These are phyloP conservation scores for Aspergillus taichungensis DNA, from an alignment of 495 filamentous ascomycete genomes.

Conservation along the genomic window DNA sequence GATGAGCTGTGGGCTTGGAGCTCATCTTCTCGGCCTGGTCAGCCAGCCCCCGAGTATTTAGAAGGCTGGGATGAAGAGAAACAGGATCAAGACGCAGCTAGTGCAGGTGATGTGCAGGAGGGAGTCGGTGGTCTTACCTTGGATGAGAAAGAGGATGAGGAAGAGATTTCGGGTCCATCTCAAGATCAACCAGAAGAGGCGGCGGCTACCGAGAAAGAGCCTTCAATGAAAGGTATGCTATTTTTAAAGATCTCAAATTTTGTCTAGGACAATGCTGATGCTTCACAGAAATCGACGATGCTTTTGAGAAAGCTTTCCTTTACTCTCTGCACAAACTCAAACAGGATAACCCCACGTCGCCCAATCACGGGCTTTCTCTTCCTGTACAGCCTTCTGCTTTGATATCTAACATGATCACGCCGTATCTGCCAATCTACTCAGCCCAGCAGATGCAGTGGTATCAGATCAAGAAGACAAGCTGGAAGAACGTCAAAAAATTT, in stretches of 20 bases:
- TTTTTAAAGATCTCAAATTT: neutral
- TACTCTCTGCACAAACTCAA: conserved; percentile 53
- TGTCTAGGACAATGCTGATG: conserved; percentile 9
- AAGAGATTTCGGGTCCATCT: conserved; percentile 10
- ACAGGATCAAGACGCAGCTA: conserved; percentile 20
- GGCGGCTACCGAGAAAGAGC: conserved; percentile 29
- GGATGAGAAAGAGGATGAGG: conserved; percentile 24
- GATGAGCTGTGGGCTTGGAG: conserved; percentile 67
- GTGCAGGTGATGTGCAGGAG: conserved; percentile 29
- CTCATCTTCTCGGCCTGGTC: conserved; percentile 44
- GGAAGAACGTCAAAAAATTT: conserved; percentile 68
- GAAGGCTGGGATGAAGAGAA: conserved; percentile 35
- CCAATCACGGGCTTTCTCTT: conserved; percentile 48
- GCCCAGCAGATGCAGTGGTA: conserved; percentile 47
- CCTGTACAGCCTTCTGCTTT: conserved; percentile 57
- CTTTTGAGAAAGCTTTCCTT: conserved; percentile 59
- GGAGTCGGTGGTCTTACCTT: conserved; percentile 34
- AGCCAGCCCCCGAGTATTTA: conserved; percentile 40
- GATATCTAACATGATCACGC: conserved; percentile 57
- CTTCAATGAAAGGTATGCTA: conserved; percentile 46
- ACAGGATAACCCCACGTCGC: conserved; percentile 35
- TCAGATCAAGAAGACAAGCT: conserved; percentile 66
- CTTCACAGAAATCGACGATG: conserved; percentile 54
- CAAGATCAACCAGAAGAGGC: conserved; percentile 13
- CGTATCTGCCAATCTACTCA: conserved; percentile 55